Percentiles rank a stretch among this genome's conserved stretches.
These are phyloP conservation scores for Linum tenue DNA, from an alignment of 345 rosid species.

Conservation along the genomic window DNA sequence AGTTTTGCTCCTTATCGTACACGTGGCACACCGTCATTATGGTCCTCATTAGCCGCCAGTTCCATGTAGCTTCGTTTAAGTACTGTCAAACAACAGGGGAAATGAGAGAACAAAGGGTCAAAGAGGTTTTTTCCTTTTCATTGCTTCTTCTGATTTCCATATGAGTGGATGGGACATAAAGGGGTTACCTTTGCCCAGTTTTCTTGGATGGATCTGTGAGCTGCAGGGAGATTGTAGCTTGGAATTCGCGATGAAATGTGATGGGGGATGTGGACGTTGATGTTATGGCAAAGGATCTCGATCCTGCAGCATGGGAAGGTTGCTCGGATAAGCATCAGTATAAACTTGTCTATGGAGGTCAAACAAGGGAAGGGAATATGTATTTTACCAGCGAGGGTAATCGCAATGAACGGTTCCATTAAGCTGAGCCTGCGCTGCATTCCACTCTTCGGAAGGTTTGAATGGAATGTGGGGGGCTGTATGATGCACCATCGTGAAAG, in stretches of 20 bases:
- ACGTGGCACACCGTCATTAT: slow-evolving; percentile 88
- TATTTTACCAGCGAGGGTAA: slow-evolving; percentile 70
- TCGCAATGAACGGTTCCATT: slow-evolving; percentile 91
- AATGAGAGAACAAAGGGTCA: not conserved
- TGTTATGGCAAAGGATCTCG: slow-evolving; percentile 81
- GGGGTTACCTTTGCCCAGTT: slow-evolving; percentile 80
- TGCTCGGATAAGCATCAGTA: not conserved
- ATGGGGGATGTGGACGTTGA: slow-evolving; percentile 80
- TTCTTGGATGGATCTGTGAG: slow-evolving; percentile 67
- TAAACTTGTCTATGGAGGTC: not conserved
- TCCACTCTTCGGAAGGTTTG: slow-evolving; percentile 70
- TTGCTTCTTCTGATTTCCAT: too few species aligned
- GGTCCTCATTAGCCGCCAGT: slow-evolving; percentile 90
- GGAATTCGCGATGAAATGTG: slow-evolving; percentile 78
- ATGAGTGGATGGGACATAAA: not conserved
- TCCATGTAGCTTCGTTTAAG: slow-evolving; percentile 76
- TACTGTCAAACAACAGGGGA: slow-evolving; percentile 39
- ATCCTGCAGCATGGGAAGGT: slow-evolving; percentile 38
- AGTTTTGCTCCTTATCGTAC: slow-evolving; percentile 58
- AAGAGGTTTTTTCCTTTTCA: not conserved
- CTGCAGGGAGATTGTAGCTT: slow-evolving; percentile 68
- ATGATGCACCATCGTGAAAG: slow-evolving; percentile 96
- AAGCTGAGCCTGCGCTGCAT: slow-evolving; percentile 83
- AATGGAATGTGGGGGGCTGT: slow-evolving; percentile 94
- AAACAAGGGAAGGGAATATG: not conserved